Evolutionary conservation across 257 asterid species (phyloP), one percentile per base, ranked within the genome.

Genomic region (Eustoma russellianum): DNA sequence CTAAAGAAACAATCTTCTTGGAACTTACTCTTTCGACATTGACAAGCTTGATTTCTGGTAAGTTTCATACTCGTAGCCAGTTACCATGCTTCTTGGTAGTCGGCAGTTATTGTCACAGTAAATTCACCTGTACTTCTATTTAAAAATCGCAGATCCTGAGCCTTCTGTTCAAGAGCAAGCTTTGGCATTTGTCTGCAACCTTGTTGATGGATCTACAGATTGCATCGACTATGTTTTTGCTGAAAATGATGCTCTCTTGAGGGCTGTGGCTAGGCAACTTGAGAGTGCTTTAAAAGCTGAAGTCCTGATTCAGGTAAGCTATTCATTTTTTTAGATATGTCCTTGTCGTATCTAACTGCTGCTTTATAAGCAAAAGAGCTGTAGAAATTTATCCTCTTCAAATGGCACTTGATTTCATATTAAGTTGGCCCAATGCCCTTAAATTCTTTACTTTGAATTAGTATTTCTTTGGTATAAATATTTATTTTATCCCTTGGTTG

Each of bases 111-210:
- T 13, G 11, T 41, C 9, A 52, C 6, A 33, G 12, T 18, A 50
- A 55, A 43, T 74, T 74, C 50, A 66, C 59, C 11, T 12, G 60
- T 57, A 63, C 41, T 34, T 59, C 38, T 50, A 59, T 52, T 66
- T 24, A 35, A 62, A 46, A 59, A 66, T 62, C 30, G 72, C 80
- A 87, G 98, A 91, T 66, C 82, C 87, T 14, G 98, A 87, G 71
- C 77, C 81, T 61, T 70, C 82, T 41, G 94, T 91, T 61, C 95
- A 88, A 73, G 94, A 77, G 79, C 95, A 91, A 77, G 90, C 83
- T 60, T 69, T 87, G 70, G 87, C 90, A 64, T 69, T 91, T 64
- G 69, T 76, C 60, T 67, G 95, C 60, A 91, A 87, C 73, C 88
- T 91, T 35, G 82, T 87, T 66, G 95, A 79, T 73, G 95, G 98